Conservation (phyloP, 2,329 filamentous ascomycete species). For the Metarhizium humberi region DNA sequence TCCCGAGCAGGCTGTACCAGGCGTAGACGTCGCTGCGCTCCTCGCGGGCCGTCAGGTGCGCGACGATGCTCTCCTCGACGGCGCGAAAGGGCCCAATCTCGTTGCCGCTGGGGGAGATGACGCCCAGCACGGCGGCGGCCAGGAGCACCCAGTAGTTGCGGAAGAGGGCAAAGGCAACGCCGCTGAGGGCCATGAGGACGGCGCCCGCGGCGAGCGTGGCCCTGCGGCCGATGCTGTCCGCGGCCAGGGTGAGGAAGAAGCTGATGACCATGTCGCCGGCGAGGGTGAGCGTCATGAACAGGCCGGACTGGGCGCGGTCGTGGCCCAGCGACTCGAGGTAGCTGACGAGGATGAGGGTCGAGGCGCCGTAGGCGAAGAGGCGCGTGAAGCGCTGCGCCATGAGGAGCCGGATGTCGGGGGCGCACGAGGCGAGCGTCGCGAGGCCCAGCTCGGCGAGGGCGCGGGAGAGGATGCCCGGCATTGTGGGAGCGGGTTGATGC, state of each 20-base stretch:
- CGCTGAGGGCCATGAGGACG: slow-evolving; percentile 44
- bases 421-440: slow-evolving; percentile 12
- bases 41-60: slow-evolving; percentile 39
- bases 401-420: slow-evolving; percentile 45
- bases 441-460: slow-evolving; percentile 17
- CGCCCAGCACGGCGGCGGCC: slow-evolving; percentile 46
- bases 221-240: slow-evolving; percentile 47
- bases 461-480: not conserved
- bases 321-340: slow-evolving; percentile 42
- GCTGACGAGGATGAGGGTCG: slow-evolving; percentile 46
- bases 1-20: slow-evolving; percentile 52
- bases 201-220: slow-evolving; percentile 45
- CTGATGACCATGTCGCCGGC: slow-evolving; percentile 50
- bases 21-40: slow-evolving; percentile 48
- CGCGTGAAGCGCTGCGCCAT: slow-evolving; percentile 51
- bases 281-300: slow-evolving; percentile 59
- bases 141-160: slow-evolving; percentile 51
- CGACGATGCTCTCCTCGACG: slow-evolving; percentile 51
- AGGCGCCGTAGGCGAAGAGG: slow-evolving; percentile 53
- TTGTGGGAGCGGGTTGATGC: not conserved
- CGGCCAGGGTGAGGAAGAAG: slow-evolving; percentile 47
- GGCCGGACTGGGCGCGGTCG: slow-evolving; percentile 42
- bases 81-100: slow-evolving; percentile 56
- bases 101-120: slow-evolving; percentile 56
- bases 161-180: slow-evolving; percentile 42